Percentiles rank a stretch among this genome's conserved stretches.
Evolutionary conservation across 129 eudicot genomes (phyloP).

Genomic region (Flaveria trinervia): DNA sequence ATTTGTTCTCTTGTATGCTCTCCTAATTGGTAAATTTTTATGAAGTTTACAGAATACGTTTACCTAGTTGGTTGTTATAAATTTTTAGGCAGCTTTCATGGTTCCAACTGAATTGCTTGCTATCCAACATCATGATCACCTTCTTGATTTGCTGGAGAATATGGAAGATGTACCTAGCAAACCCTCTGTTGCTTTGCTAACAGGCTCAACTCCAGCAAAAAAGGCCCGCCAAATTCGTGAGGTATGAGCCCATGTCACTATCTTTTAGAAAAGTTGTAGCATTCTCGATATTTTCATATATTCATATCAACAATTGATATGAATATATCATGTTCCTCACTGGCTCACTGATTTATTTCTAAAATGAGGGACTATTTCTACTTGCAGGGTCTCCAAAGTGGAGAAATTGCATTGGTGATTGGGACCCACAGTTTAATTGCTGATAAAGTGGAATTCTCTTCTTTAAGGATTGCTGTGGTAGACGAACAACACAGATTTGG

Average conservation of each 20-base stretch:
- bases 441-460: conserved; percentile 77
- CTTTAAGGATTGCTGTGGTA: conserved; percentile 79
- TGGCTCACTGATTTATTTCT: not conserved
- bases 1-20: conserved; percentile 11
- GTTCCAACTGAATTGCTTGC: conserved; percentile 99
- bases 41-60: not conserved
- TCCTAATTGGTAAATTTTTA: conserved; percentile 6
- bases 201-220: conserved; percentile 88
- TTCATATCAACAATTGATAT: conserved; percentile 14
- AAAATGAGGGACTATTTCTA: conserved; percentile 1
- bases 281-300: conserved; percentile 2
- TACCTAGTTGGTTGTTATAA: not conserved
- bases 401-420: conserved; percentile 76
- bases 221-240: conserved; percentile 71
- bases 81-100: conserved; percentile 91
- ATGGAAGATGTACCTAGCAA: conserved; percentile 53
- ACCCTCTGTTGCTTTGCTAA: conserved; percentile 82
- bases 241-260: conserved; percentile 34
- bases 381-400: conserved; percentile 78
- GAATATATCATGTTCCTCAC: not conserved
- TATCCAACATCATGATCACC: conserved; percentile 79
- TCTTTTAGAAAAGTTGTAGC: conserved; percentile 2
- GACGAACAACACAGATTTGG: conserved; percentile 99
- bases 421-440: conserved; percentile 96
- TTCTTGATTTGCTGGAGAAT: conserved; percentile 61